Conservation (phyloP, 768 basidiomycete species). For the Hortiboletus campestris region DNA sequence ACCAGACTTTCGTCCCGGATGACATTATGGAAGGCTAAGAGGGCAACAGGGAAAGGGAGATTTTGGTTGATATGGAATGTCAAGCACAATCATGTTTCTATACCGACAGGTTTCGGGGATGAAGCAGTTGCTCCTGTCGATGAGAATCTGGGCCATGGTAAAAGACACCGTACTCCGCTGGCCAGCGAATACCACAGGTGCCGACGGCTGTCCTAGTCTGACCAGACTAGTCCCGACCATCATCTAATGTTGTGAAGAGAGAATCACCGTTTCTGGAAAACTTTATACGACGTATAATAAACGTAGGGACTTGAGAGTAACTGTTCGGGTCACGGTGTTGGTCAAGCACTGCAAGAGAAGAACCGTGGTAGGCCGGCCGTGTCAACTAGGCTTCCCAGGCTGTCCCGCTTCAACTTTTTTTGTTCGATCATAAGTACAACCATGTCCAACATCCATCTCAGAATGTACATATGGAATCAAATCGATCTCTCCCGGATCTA, state of each 20-base stretch:
- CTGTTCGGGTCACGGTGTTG: no score
- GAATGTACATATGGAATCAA: not conserved
- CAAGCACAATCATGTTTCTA: not conserved
- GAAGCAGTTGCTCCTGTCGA: not conserved
- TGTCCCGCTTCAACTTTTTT: not conserved
- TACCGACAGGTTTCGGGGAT: not conserved
- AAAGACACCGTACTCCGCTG: not conserved
- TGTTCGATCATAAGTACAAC: no score
- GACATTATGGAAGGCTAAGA: not conserved
- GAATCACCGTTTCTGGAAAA: not conserved
- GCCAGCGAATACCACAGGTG: not conserved
- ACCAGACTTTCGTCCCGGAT: conserved; percentile 20
- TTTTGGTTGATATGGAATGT: not conserved
- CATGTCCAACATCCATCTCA: no score
- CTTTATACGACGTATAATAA: not conserved
- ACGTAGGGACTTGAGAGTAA: not conserved
- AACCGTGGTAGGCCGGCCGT: no score
- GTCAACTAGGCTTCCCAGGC: no score
- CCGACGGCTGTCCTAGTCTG: no score
- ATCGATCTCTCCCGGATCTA: not conserved
- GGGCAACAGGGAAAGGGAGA: not conserved
- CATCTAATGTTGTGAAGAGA: no score
- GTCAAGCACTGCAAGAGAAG: no score
- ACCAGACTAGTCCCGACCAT: not conserved
- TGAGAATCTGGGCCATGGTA: not conserved